These are phyloP conservation scores for Amphirosellinia nigrospora DNA, from an alignment of 495 filamentous ascomycete genomes.

Conservation along the genomic window DNA sequence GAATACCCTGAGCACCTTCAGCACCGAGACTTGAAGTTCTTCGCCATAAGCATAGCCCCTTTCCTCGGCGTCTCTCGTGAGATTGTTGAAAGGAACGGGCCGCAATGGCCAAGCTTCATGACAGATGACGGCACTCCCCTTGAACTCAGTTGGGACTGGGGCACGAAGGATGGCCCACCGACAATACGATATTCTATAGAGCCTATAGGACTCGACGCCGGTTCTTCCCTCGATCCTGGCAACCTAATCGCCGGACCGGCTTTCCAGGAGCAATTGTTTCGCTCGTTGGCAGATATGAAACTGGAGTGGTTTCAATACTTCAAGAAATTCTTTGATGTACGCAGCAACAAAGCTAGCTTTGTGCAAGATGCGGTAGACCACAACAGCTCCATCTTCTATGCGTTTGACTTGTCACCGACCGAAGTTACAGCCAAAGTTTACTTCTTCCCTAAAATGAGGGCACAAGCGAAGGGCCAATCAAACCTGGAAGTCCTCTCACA, in stretches of 20 bases:
- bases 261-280: conserved; percentile 24
- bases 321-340: conserved; percentile 24
- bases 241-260: conserved; percentile 28
- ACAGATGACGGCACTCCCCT: conserved; percentile 46
- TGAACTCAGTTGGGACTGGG: conserved; percentile 47
- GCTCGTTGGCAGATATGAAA: conserved; percentile 23
- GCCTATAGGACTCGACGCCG: conserved; percentile 36
- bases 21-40: conserved; percentile 25
- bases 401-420: conserved; percentile 37
- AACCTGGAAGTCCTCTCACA: conserved; percentile 33
- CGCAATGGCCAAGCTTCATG: conserved; percentile 47
- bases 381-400: conserved; percentile 34
- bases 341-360: neutral
- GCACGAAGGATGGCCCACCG: conserved; percentile 7
- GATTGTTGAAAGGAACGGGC: neutral
- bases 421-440: conserved; percentile 34
- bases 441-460: conserved; percentile 38
- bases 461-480: conserved; percentile 24
- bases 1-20: conserved; percentile 24
- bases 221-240: conserved; percentile 35
- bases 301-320: conserved; percentile 39
- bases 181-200: conserved; percentile 43
- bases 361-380: conserved; percentile 22
- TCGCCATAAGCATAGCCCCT: conserved; percentile 16
- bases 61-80: conserved; percentile 22